Percentiles rank a stretch among this genome's conserved stretches.
phyloP scores from a whole-genome alignment of 306 rosid genomes.

The Lathyrus sativus region DNA sequence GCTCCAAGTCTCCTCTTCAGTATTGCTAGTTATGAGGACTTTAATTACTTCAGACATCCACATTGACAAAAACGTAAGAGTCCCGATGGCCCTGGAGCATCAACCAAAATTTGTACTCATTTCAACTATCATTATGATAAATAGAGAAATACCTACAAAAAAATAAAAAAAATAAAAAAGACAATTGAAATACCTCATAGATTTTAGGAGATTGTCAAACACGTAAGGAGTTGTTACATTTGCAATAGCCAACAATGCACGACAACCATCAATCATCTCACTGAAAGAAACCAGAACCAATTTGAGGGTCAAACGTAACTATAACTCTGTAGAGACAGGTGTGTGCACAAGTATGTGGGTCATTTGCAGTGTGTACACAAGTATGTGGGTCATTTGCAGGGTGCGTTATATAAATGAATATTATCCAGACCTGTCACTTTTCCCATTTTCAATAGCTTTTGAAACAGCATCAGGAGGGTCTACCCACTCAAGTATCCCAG shows the following conservation, averaged over 20 bases:
- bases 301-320: slow-evolving; percentile 34
- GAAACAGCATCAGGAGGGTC: slow-evolving; percentile 89
- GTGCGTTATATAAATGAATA: slow-evolving; percentile 35
- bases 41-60: slow-evolving; percentile 86
- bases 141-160: slow-evolving; percentile 24
- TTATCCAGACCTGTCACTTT: slow-evolving; percentile 74
- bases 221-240: slow-evolving; percentile 65
- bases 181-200: slow-evolving; percentile 54
- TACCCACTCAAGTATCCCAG: slow-evolving; percentile 86
- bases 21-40: slow-evolving; percentile 61
- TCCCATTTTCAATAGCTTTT: slow-evolving; percentile 76
- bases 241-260: slow-evolving; percentile 87
- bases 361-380: not conserved
- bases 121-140: slow-evolving; percentile 30
- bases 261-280: slow-evolving; percentile 97
- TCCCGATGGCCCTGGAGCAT: slow-evolving; percentile 69
- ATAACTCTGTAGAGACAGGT: slow-evolving; percentile 6
- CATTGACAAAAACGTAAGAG: slow-evolving; percentile 69
- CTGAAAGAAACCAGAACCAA: slow-evolving; percentile 55
- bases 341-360: slow-evolving; percentile 23
- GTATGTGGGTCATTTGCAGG: not conserved
- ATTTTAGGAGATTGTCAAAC: slow-evolving; percentile 74
- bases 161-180: slow-evolving; percentile 19
- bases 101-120: slow-evolving; percentile 39
- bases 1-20: slow-evolving; percentile 90